Evolutionary conservation across 129 eudicot genomes (phyloP).

Genomic region (Solidago caesia): DNA sequence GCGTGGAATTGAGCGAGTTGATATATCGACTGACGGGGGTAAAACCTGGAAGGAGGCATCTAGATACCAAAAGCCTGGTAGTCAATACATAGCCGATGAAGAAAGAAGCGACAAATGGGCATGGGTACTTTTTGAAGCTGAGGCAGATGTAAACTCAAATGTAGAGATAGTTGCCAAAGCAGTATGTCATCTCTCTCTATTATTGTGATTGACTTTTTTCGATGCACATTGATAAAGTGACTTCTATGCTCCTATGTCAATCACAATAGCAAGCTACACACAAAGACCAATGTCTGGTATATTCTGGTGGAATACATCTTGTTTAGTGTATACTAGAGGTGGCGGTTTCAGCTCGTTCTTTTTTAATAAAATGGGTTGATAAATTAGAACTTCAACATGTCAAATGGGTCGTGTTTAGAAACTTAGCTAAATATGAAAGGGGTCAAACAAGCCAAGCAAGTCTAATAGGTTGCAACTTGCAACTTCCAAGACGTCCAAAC

Average conservation of each 20-base stretch:
- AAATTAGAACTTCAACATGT: not conserved
- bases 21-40: slow-evolving; percentile 89
- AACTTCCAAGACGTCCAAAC: not conserved
- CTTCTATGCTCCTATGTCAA: not conserved
- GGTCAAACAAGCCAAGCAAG: too few relatives aligned
- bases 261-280: not conserved
- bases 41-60: slow-evolving; percentile 92
- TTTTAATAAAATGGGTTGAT: not conserved
- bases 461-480: not conserved
- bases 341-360: not conserved
- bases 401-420: not conserved
- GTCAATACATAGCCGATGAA: slow-evolving; percentile 69
- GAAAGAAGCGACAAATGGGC: slow-evolving; percentile 89
- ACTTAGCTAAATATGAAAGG: not conserved
- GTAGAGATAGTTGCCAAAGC: slow-evolving; percentile 93
- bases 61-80: slow-evolving; percentile 72
- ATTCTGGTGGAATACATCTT: not conserved
- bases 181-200: slow-evolving; percentile 43
- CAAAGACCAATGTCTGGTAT: not conserved
- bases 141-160: slow-evolving; percentile 50
- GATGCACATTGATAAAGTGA: not conserved
- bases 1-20: slow-evolving; percentile 98
- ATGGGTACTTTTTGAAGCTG: slow-evolving; percentile 89
- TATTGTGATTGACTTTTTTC: not conserved
- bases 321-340: slow-evolving; percentile 1